Evolutionary conservation across 176 grass and related monocot species (phyloP), one percentile per base, ranked within the genome.

Genomic region (Carex pumila): DNA sequence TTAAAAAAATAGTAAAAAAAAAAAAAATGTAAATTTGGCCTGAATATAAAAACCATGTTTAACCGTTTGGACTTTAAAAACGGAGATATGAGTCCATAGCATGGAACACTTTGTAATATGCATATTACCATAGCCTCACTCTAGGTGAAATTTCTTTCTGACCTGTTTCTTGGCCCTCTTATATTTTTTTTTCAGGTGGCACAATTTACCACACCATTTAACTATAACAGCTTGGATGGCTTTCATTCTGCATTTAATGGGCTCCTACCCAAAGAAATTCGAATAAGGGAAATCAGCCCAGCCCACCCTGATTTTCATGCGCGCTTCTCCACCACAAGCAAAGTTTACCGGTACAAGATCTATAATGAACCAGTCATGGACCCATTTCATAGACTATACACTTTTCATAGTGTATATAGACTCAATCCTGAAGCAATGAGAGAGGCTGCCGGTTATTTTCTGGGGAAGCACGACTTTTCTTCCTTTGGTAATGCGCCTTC

Each of bases 281-380:
- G 90, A 93, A 85, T 98, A 55, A 93, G 91, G 79, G 95, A 98
- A 91, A 90, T 98, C 74, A 91, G 90, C 73, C 81, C 89, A 39
- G 95, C 89, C 34, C 70, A 32, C 66, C 86, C 84, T 47, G 89
- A 94, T 32, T 98, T 98, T 55, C 95, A 98, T 86, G 95, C 95
- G 17, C 89, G 95, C 21, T 87, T 92, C 89, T 94, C 92, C 12
- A 87, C 91, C n/a, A 94, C 81, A 84, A 91, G 89, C 86, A 98
- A 98, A 90, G 91, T 94, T 61, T 98, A 98, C 87, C 84, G 85
- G 56, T 98, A 98, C 91, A 98, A 90, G 85, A 98, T 98, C 76
- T 92, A 94, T 87, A 91, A 98, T 80, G 86, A 85, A 84, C 77
- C 89, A 63, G 75, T 98, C 61, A 98, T 98, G 92, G 92, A 98